Percentiles rank a stretch among this genome's conserved stretches.
phyloP scores from a whole-genome alignment of 2,329 filamentous ascomycete genomes.

The Arachnopeziza araneosa region DNA sequence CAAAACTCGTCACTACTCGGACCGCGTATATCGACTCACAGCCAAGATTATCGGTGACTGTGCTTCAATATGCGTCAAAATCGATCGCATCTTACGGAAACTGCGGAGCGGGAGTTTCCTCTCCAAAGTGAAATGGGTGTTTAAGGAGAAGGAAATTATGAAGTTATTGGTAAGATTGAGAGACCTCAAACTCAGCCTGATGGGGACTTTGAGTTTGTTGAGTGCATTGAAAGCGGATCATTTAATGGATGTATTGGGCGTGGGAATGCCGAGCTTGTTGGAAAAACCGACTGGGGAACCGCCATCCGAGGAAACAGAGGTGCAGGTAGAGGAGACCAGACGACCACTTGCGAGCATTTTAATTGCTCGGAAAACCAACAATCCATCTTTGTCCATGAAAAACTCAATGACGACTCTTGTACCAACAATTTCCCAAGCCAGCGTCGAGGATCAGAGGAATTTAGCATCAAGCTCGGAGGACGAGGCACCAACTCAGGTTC shows the following conservation, averaged over 20 bases:
- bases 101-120: slow-evolving; percentile 7
- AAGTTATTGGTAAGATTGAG: slow-evolving; percentile 16
- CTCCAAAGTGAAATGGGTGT: slow-evolving; percentile 17
- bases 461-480: not conserved
- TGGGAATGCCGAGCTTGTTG: slow-evolving; percentile 10
- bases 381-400: not conserved
- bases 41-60: slow-evolving; percentile 19
- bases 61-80: slow-evolving; percentile 16
- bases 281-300: not conserved
- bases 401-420: not conserved
- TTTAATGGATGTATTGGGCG: slow-evolving; percentile 15
- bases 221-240: slow-evolving; percentile 13
- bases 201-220: slow-evolving; percentile 13
- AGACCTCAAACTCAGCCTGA: slow-evolving; percentile 17
- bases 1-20: slow-evolving; percentile 10
- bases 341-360: slow-evolving; percentile 6
- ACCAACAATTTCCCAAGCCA: not conserved
- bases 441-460: not conserved
- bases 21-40: slow-evolving; percentile 15
- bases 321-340: slow-evolving; percentile 8
- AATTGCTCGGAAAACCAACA: not conserved
- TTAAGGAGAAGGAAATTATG: slow-evolving; percentile 17
- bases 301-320: slow-evolving; percentile 6
- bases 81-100: slow-evolving; percentile 14
- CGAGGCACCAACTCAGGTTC: not conserved